These are phyloP conservation scores for Endocarpon pusillum DNA, from an alignment of 495 filamentous ascomycete species.

Conservation along the genomic window DNA sequence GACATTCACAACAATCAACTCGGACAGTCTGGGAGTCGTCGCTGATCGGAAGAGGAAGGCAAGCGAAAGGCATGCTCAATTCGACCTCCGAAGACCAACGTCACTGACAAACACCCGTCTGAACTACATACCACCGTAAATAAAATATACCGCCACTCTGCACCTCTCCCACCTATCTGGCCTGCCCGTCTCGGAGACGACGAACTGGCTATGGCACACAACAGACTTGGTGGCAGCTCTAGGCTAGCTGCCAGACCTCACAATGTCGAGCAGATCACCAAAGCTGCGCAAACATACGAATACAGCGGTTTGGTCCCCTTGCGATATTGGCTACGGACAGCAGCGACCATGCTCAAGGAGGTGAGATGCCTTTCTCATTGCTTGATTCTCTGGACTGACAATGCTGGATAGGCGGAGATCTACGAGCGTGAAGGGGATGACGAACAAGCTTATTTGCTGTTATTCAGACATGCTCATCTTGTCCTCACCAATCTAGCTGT, in stretches of 20 bases:
- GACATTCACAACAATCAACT: no score
- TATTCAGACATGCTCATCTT: slow-evolving; percentile 66
- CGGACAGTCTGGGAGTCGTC: no score
- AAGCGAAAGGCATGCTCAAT: no score
- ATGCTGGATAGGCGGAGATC: slow-evolving; percentile 39
- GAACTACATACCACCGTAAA: no score
- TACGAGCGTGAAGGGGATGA: slow-evolving; percentile 76
- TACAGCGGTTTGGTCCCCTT: slow-evolving; percentile 60
- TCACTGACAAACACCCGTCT: no score
- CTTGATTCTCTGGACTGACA: slow-evolving; percentile 2
- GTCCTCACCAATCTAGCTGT: slow-evolving; percentile 40
- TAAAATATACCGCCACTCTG: no score
- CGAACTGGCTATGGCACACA: neutral
- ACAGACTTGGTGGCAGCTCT: no score
- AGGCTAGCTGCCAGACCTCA: slow-evolving; percentile 36
- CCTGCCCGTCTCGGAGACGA: neutral
- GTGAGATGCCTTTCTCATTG: slow-evolving; percentile 24
- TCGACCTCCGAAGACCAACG: no score
- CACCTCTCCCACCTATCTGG: slow-evolving; percentile 1
- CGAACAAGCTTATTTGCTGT: slow-evolving; percentile 70
- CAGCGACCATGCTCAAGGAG: slow-evolving; percentile 61
- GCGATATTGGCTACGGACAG: slow-evolving; percentile 67
- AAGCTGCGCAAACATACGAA: slow-evolving; percentile 54
- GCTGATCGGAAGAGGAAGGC: no score
- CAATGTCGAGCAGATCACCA: slow-evolving; percentile 53